A percentile compares a stretch with the other conserved stretches of the same genome.
These are phyloP conservation scores for Metarhizium sp. DNA, from an alignment of 2,329 filamentous ascomycete species.

Conservation along the genomic window DNA sequence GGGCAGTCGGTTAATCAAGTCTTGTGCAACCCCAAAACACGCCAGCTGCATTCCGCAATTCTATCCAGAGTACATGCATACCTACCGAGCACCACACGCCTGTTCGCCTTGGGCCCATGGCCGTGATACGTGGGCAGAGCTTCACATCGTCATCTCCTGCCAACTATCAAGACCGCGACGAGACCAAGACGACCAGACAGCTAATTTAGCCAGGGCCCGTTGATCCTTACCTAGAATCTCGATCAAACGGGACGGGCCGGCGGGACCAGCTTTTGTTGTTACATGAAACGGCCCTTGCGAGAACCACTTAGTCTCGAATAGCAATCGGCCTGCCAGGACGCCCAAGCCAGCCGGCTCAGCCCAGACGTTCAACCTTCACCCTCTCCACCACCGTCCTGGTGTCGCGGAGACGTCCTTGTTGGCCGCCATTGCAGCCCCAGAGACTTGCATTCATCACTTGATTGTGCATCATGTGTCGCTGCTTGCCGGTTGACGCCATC, in stretches of 20 bases:
- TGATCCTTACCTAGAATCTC: constrained; percentile 4
- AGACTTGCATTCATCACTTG: background rate
- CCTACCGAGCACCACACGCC: background rate
- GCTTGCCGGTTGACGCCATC: background rate
- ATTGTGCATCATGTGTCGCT: background rate
- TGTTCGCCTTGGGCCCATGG: background rate
- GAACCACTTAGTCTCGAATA: constrained; percentile 1
- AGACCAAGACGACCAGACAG: background rate
- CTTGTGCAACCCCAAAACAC: background rate
- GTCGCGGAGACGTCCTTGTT: background rate
- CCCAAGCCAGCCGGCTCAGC: background rate
- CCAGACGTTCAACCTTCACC: background rate
- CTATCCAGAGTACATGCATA: background rate
- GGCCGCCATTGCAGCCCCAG: background rate
- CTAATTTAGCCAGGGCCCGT: background rate
- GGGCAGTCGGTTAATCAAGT: background rate
- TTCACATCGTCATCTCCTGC: background rate
- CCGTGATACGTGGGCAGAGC: background rate
- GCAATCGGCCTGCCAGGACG: background rate
- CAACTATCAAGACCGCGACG: background rate
- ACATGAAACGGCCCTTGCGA: constrained; percentile 2
- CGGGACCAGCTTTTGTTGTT: background rate
- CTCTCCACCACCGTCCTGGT: background rate
- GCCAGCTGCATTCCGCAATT: background rate
- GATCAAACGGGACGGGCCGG: constrained; percentile 5